phyloP scores from a whole-genome alignment of 306 rosid species.

The Cucurbita pepo region DNA sequence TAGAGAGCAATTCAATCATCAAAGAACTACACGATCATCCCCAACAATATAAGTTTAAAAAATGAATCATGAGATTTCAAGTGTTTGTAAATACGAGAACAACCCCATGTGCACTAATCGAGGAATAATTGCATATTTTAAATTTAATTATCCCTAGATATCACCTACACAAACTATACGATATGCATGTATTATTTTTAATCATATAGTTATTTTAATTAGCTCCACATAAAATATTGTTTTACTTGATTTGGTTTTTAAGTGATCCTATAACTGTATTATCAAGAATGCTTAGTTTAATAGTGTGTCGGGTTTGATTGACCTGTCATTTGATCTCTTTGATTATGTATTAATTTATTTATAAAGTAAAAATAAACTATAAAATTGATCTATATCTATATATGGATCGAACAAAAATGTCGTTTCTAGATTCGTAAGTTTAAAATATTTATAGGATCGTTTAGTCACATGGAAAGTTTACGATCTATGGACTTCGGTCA shows the following conservation, averaged over 20 bases:
- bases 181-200: not conserved
- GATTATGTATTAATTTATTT: not conserved
- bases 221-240: not conserved
- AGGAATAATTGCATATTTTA: not conserved
- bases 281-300: not conserved
- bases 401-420: not conserved
- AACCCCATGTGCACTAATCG: constrained; percentile 1
- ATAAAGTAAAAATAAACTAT: not conserved
- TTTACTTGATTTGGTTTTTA: not conserved
- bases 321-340: not conserved
- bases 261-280: not conserved
- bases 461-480: not conserved
- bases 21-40: not conserved
- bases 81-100: not conserved
- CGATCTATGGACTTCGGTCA: not conserved
- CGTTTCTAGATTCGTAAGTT: not conserved
- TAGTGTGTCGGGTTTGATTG: not conserved
- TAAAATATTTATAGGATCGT: not conserved
- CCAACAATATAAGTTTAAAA: not conserved
- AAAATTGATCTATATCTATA: not conserved
- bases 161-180: not conserved
- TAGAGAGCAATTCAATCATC: not conserved
- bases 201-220: not conserved
- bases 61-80: not conserved
- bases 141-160: not conserved